These are phyloP conservation scores for Phallus indusiatus DNA, from an alignment of 768 basidiomycete species.

Conservation along the genomic window DNA sequence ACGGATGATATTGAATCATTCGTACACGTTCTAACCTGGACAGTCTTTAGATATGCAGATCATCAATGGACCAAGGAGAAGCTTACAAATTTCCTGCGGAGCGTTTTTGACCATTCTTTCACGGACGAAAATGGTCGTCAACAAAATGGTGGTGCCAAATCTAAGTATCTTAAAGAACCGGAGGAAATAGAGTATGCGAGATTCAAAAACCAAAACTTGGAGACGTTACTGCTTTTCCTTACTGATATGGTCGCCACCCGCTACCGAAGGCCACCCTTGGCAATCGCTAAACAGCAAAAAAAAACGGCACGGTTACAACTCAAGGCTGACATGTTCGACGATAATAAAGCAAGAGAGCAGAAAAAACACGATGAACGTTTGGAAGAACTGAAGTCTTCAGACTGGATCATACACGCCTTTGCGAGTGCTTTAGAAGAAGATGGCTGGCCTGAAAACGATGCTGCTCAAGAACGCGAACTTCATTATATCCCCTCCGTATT, in stretches of 20 bases:
- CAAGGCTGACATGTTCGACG: too few species aligned
- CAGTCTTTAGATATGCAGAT: not conserved
- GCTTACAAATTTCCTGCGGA: not conserved
- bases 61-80: not conserved
- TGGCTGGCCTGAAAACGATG: not conserved
- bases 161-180: not conserved
- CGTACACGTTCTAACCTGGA: slow-evolving; percentile 1
- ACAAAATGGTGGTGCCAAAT: not conserved
- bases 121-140: not conserved
- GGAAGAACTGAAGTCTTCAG: not conserved
- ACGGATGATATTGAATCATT: slow-evolving; percentile 8
- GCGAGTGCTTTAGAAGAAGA: not conserved
- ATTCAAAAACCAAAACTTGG: not conserved
- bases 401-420: not conserved
- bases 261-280: not conserved
- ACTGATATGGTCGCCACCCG: not conserved
- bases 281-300: too few species aligned
- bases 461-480: not conserved
- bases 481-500: too few species aligned
- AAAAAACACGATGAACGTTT: not conserved
- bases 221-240: not conserved
- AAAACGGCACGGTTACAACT: too few species aligned
- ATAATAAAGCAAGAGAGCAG: too few species aligned
- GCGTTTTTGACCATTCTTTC: not conserved
- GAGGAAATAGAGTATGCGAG: not conserved